These are phyloP conservation scores for Nephelium lappaceum DNA, from an alignment of 345 rosid genomes.

Conservation along the genomic window DNA sequence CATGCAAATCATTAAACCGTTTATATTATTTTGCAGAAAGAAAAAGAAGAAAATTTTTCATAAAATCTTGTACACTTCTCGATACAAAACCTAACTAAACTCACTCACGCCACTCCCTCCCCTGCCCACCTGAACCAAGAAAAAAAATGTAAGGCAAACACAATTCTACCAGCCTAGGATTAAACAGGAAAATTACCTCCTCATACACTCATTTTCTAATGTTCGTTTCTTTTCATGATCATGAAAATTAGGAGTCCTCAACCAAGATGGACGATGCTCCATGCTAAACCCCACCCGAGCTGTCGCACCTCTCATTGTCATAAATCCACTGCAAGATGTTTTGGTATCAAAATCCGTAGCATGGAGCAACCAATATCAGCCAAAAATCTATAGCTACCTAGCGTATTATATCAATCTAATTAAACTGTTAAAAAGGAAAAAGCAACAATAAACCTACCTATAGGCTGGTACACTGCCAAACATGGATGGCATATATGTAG, in stretches of 20 bases:
- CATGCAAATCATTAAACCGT: background rate
- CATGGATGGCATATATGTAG: conserved; percentile 33
- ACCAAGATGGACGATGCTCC: conserved; percentile 10
- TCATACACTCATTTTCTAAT: conserved; percentile 20
- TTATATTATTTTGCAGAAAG: background rate
- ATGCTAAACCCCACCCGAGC: conserved; percentile 17
- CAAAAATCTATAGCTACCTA: background rate
- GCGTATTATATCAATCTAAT: background rate
- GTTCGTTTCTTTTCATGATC: conserved; percentile 28
- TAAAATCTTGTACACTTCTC: too few species aligned
- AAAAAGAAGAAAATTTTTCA: too few species aligned
- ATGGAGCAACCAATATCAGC: background rate
- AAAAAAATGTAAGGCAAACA: background rate
- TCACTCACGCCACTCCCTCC: too few species aligned
- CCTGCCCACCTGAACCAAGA: background rate
- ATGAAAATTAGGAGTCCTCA: conserved; percentile 21
- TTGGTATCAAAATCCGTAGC: conserved; percentile 5
- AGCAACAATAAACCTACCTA: conserved; percentile 28
- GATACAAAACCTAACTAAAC: too few species aligned
- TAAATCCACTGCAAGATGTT: conserved; percentile 37
- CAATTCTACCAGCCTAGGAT: background rate
- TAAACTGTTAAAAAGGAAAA: background rate
- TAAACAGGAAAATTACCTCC: conserved; percentile 29
- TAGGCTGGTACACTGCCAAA: conserved; percentile 34
- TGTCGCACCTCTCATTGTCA: conserved; percentile 28